A percentile compares a stretch with the other conserved stretches of the same genome.
Conservation (phyloP, 2,329 filamentous ascomycete species). For the Pseudovirgaria hyperparasitica region DNA sequence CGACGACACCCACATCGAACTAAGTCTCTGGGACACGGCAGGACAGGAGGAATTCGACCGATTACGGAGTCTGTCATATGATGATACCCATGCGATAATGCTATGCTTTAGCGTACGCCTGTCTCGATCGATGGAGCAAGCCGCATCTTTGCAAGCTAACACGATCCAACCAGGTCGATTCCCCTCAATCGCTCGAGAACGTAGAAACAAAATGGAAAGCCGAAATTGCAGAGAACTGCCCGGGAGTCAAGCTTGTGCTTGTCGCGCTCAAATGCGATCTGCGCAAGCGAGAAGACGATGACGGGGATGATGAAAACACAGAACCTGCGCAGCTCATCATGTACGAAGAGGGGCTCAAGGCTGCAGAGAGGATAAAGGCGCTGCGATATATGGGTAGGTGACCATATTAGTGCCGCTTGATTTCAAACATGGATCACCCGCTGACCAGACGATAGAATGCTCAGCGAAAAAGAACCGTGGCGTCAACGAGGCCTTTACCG, state of each 20-base stretch:
- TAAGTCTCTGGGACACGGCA: slow-evolving; percentile 96
- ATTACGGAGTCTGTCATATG: slow-evolving; percentile 87
- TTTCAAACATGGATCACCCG: slow-evolving; percentile 5
- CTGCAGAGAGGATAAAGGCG: slow-evolving; percentile 82
- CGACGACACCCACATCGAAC: slow-evolving; percentile 90
- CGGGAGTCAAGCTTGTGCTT: slow-evolving; percentile 84
- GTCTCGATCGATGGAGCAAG: neutral
- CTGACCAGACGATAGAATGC: slow-evolving; percentile 52
- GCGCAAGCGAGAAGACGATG: slow-evolving; percentile 60
- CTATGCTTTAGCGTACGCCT: slow-evolving; percentile 67
- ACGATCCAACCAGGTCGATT: slow-evolving; percentile 52
- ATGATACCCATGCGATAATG: slow-evolving; percentile 97
- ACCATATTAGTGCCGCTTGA: neutral
- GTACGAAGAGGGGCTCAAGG: slow-evolving; percentile 83
- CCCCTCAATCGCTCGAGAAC: slow-evolving; percentile 92
- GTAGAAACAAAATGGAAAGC: slow-evolving; percentile 97
- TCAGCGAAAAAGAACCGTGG: slow-evolving; percentile 96
- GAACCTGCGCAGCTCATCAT: slow-evolving; percentile 55
- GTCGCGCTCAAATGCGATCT: slow-evolving; percentile 96
- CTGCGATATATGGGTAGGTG: slow-evolving; percentile 69
- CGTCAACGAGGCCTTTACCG: slow-evolving; percentile 97
- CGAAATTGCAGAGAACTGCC: slow-evolving; percentile 96
- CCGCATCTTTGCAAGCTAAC: neutral
- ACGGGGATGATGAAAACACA: slow-evolving; percentile 37
- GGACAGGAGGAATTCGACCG: slow-evolving; percentile 99